These are phyloP conservation scores for Parasitella parasitica DNA, from an alignment of 371 early-diverging fungal genomes.

Conservation along the genomic window DNA sequence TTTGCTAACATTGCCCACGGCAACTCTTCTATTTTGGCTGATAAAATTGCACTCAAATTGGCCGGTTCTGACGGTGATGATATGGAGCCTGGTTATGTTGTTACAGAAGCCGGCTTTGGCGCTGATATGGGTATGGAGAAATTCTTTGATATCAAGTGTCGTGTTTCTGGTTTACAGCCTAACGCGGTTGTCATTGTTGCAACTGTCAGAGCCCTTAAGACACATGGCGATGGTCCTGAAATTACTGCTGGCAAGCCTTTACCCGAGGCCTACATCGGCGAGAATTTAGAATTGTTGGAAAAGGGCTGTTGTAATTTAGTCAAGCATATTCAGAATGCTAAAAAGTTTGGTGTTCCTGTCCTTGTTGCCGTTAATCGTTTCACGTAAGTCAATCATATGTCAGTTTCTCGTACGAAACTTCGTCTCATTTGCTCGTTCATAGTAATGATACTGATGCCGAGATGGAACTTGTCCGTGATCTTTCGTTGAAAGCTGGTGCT, in stretches of 20 bases:
- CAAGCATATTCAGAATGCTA: constrained; percentile 90
- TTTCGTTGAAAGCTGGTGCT: constrained; percentile 85
- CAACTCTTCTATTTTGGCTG: constrained; percentile 92
- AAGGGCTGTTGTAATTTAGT: constrained; percentile 84
- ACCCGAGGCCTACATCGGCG: constrained; percentile 82
- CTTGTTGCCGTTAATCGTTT: constrained; percentile 95
- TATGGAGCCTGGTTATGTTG: constrained; percentile 83
- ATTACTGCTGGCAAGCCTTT: constrained; percentile 91
- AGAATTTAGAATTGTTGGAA: constrained; percentile 81
- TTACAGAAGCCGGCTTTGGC: constrained; percentile 97
- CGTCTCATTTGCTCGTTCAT: background rate
- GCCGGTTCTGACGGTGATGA: constrained; percentile 67
- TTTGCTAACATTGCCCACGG: constrained; percentile 99
- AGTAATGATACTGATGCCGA: constrained; percentile 87
- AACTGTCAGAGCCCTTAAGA: constrained; percentile 94
- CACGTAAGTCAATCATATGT: constrained; percentile 34
- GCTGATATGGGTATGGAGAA: constrained; percentile 99
- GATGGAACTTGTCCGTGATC: constrained; percentile 71
- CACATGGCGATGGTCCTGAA: constrained; percentile 98
- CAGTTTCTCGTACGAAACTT: background rate
- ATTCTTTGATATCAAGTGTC: constrained; percentile 98
- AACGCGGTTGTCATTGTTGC: constrained; percentile 94
- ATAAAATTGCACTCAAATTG: constrained; percentile 90
- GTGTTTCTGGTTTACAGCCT: constrained; percentile 85
- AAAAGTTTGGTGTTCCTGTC: constrained; percentile 87